Conservation (phyloP, 164 flowering plant species). For the Vitis rotundifolia region DNA sequence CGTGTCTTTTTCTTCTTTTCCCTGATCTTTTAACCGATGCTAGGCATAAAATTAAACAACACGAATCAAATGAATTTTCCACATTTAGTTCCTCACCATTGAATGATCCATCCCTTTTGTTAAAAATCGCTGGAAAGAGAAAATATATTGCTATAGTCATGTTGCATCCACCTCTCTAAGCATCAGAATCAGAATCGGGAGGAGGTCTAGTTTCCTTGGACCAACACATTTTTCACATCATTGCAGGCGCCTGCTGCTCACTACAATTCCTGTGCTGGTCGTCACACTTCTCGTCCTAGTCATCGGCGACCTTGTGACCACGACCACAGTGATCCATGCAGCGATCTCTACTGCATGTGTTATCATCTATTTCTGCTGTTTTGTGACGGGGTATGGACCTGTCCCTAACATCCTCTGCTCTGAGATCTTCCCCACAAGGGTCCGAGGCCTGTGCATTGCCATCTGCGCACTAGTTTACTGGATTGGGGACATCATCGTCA, state of each 20-base stretch:
- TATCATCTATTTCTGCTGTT: constrained; percentile 46
- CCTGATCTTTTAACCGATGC: no score
- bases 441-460: constrained; percentile 60
- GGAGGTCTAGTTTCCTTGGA: not conserved
- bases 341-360: constrained; percentile 46
- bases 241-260: constrained; percentile 57
- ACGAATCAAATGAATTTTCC: no score
- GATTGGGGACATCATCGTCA: constrained; percentile 51
- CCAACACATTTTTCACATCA: not conserved
- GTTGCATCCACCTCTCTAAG: no score
- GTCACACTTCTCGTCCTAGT: constrained; percentile 34
- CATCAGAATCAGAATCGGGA: no score
- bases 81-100: no score
- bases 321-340: constrained; percentile 31
- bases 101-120: no score
- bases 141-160: no score
- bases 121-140: no score
- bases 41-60: no score
- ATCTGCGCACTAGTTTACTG: constrained; percentile 53
- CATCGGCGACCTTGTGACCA: constrained; percentile 18
- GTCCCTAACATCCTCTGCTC: constrained; percentile 58
- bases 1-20: not conserved
- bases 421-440: constrained; percentile 56
- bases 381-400: constrained; percentile 50
- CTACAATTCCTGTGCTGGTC: constrained; percentile 50